Evolutionary conservation across 345 rosid species (phyloP).

Genomic region (Pelargonium nanum): DNA sequence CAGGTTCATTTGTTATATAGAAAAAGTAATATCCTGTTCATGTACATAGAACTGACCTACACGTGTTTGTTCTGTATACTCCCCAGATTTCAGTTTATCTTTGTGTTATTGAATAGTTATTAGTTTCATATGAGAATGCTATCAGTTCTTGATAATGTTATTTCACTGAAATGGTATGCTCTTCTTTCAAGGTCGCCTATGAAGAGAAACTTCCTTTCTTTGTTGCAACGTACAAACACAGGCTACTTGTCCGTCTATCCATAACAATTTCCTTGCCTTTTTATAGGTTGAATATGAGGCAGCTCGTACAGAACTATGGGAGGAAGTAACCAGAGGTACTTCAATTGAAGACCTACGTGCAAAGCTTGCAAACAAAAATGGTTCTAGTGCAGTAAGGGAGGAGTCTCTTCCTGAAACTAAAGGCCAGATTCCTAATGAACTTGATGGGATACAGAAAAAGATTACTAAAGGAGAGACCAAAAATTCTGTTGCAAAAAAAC

Average conservation of each 20-base stretch:
- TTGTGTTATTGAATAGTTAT: too few species aligned
- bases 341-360: conserved; percentile 65
- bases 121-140: neutral
- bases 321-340: conserved; percentile 70
- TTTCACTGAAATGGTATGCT: too few species aligned
- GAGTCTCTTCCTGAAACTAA: conserved; percentile 21
- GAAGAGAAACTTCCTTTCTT: too few species aligned
- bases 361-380: conserved; percentile 46
- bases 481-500: conserved; percentile 28
- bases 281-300: conserved; percentile 85
- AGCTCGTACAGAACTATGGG: conserved; percentile 77
- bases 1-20: too few species aligned
- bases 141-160: neutral
- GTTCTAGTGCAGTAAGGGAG: conserved; percentile 31
- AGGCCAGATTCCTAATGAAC: conserved; percentile 45
- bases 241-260: neutral
- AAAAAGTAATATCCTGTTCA: too few species aligned
- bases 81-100: neutral
- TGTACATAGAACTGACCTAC: neutral
- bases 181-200: too few species aligned
- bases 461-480: conserved; percentile 42
- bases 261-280: conserved; percentile 6
- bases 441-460: conserved; percentile 45
- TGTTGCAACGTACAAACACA: neutral
- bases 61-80: neutral